Evolutionary conservation across 192 early-diverging fungal species (phyloP), one percentile per base, ranked within the genome.

Genomic region (Haplosporangium gracile): DNA sequence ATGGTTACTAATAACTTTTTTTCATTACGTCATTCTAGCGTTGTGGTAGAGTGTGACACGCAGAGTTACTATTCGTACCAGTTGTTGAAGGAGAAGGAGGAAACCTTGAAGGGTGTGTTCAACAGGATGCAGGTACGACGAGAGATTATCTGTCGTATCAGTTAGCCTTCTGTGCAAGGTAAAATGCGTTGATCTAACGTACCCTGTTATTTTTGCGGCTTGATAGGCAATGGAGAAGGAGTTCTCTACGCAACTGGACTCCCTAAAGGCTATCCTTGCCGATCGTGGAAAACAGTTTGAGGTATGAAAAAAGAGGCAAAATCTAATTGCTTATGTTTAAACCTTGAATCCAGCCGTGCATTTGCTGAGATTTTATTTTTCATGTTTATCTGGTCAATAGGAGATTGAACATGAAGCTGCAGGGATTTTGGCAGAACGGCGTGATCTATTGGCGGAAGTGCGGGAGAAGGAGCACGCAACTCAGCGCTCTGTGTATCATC

Each of bases 1-100:
- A 36, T 32, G 7, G 10, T 32, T 4, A 3, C 29, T 72, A 16
- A 40, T 16, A 45, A 26, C 24, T 70, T 16, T 55, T 36, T 22
- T 63, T 32, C 51, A 13, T 76, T 43, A 60, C 0, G 38, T 3
- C 26, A 1, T 1, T 0, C 22, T 38, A 86, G 84, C 42, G 24
- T 86, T 6, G 79, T 78, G 26, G 74, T 86, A 26, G 84, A 80
- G 38, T 86, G 84, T 43, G 84, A 86, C 39, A 77, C 72, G 26
- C 79, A 77, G 43, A 86, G 68, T 20, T 86, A 86, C 40, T 81
- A 81, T 11, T 81, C 79, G 4, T 86, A 86, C 26, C 79, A 81
- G 26, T 24, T 80, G 2, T 39, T 86, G 42, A 86, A 86, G 22
- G 84, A 86, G 20, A 86, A 86, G 38, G 84, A 86, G 26, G 84